phyloP scores from a whole-genome alignment of 495 filamentous ascomycete species.

The Penicillium odoratum region DNA sequence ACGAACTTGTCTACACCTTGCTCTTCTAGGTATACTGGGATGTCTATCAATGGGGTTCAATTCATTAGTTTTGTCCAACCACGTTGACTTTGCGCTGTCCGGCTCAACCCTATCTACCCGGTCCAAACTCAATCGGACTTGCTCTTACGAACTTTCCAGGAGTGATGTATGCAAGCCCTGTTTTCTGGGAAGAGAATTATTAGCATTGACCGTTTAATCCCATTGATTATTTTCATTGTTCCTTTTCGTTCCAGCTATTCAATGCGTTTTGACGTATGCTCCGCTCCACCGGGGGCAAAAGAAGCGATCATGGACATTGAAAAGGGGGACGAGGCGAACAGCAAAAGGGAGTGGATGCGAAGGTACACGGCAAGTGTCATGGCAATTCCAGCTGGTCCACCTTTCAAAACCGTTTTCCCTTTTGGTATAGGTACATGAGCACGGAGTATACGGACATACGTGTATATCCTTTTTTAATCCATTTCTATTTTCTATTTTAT shows the following conservation, averaged over 20 bases:
- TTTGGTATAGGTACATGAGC: slow-evolving; percentile 2
- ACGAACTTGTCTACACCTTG: slow-evolving; percentile 2
- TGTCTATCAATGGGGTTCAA: slow-evolving; percentile 7
- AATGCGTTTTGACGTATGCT: too few species aligned
- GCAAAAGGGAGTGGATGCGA: slow-evolving; percentile 8
- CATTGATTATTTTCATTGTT: too few species aligned
- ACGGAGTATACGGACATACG: not conserved
- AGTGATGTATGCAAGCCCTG: not conserved
- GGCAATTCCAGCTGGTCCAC: slow-evolving; percentile 12
- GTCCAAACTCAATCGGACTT: slow-evolving; percentile 31
- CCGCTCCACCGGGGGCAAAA: not conserved
- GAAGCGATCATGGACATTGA: too few species aligned
- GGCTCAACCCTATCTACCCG: slow-evolving; percentile 31
- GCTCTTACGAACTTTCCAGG: not conserved
- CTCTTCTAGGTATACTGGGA: not conserved
- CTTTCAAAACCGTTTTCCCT: not conserved
- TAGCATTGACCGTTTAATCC: too few species aligned
- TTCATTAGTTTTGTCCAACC: slow-evolving; percentile 12
- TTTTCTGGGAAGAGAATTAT: too few species aligned
- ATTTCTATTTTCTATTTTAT: not conserved
- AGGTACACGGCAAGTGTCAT: slow-evolving; percentile 17
- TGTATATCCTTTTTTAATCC: not conserved
- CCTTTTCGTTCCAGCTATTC: not conserved
- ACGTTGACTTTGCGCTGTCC: slow-evolving; percentile 7
- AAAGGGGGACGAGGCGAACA: slow-evolving; percentile 2